Evolutionary conservation across 1,284 basidiomycete species (phyloP).

Genomic region (Heliocybe sulcata): DNA sequence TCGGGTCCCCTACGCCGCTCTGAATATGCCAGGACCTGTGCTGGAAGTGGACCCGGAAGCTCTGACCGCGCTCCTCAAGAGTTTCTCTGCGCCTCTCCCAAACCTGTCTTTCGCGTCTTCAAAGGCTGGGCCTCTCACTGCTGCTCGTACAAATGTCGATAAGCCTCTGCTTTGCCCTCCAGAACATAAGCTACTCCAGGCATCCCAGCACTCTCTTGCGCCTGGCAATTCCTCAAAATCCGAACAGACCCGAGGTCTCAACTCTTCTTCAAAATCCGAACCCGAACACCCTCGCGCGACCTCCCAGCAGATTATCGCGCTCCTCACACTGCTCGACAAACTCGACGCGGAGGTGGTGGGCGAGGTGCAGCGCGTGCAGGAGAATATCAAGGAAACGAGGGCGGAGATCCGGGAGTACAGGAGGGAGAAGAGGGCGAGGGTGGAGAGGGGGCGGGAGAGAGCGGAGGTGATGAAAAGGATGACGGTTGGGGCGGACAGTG

Average conservation of each 20-base stretch:
- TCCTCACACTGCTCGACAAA: slow-evolving; percentile 28
- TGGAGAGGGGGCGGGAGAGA: slow-evolving; percentile 11
- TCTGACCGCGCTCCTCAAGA: slow-evolving; percentile 14
- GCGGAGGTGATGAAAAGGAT: slow-evolving; percentile 17
- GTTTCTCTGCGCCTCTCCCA: slow-evolving; percentile 9
- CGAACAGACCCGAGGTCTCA: too few relatives aligned
- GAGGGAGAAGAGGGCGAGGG: slow-evolving; percentile 18
- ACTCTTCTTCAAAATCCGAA: background rate
- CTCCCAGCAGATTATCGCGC: slow-evolving; percentile 22
- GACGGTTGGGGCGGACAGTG: slow-evolving; percentile 20
- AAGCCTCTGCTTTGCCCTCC: background rate
- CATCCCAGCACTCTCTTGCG: background rate
- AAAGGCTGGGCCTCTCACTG: background rate
- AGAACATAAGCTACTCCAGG: background rate
- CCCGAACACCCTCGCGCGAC: background rate
- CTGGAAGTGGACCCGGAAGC: slow-evolving; percentile 11
- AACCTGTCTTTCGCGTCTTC: slow-evolving; percentile 9
- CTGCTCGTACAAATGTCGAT: background rate
- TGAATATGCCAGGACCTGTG: slow-evolving; percentile 17
- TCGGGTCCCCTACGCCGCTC: slow-evolving; percentile 15
- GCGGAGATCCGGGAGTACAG: slow-evolving; percentile 21
- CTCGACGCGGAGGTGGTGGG: slow-evolving; percentile 29
- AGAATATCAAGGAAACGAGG: slow-evolving; percentile 28
- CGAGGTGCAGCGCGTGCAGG: slow-evolving; percentile 30
- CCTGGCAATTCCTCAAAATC: background rate